phyloP scores from a whole-genome alignment of 2,329 filamentous ascomycete genomes.

The Hymenoscyphus salicellus region DNA sequence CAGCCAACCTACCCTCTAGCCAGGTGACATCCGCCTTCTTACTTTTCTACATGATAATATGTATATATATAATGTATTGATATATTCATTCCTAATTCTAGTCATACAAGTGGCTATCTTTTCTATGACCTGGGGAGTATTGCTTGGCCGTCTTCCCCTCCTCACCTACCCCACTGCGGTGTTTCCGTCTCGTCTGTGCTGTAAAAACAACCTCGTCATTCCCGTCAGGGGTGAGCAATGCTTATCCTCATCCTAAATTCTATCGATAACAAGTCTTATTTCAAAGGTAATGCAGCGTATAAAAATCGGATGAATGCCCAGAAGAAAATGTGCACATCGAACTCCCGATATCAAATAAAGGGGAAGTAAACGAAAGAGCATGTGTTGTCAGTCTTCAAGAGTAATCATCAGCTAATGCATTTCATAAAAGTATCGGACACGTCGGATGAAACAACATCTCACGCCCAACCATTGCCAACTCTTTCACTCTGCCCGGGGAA shows the following conservation, averaged over 20 bases:
- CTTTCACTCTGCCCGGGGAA: not conserved
- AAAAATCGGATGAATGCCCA: not conserved
- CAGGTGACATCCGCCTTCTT: not conserved
- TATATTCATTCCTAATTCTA: not conserved
- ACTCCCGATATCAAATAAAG: too few species aligned
- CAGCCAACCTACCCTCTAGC: too few species aligned
- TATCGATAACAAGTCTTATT: not conserved
- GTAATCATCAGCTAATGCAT: not conserved
- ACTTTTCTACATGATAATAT: not conserved
- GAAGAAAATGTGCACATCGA: too few species aligned
- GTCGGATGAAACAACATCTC: not conserved
- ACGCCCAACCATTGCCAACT: too few species aligned
- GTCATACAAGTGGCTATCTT: not conserved
- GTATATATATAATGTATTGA: not conserved
- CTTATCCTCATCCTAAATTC: not conserved
- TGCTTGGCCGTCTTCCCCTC: slow-evolving; percentile 4
- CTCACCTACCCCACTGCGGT: not conserved
- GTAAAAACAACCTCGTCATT: slow-evolving; percentile 10
- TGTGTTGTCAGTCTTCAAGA: too few species aligned
- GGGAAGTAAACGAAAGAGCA: too few species aligned
- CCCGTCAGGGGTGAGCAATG: not conserved
- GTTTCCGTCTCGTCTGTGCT: slow-evolving; percentile 10
- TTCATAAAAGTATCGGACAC: too few species aligned
- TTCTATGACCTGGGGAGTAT: not conserved
- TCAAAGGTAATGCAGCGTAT: not conserved